These are phyloP conservation scores for Podospora australis DNA, from an alignment of 495 filamentous ascomycete genomes.

Conservation along the genomic window DNA sequence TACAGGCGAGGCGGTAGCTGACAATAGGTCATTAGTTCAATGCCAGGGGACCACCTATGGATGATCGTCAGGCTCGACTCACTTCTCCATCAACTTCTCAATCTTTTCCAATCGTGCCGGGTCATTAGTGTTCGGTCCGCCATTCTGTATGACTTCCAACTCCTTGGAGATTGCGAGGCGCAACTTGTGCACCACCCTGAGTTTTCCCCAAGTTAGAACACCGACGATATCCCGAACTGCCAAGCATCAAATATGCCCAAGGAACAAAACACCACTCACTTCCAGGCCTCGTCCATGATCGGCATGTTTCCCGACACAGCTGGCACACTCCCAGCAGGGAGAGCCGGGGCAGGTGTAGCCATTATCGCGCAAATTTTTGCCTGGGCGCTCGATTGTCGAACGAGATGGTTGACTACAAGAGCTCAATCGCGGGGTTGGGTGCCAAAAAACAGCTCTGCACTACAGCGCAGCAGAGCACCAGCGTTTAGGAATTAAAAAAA, in stretches of 20 bases:
- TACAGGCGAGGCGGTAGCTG: constrained; percentile 64
- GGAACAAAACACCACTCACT: constrained; percentile 18
- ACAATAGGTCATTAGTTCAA: constrained; percentile 23
- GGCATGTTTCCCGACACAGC: constrained; percentile 9
- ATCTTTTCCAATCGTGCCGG: constrained; percentile 49
- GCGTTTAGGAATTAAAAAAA: constrained; percentile 1
- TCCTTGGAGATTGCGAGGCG: constrained; percentile 23
- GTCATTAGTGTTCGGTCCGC: constrained; percentile 41
- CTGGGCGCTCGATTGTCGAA: neutral
- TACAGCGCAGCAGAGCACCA: neutral
- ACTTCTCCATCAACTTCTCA: constrained; percentile 54
- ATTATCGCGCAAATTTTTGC: constrained; percentile 9
- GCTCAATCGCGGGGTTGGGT: neutral
- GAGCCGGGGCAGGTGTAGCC: constrained; percentile 10
- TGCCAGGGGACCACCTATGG: constrained; percentile 15
- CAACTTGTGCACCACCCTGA: constrained; percentile 22
- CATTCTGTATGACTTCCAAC: constrained; percentile 40
- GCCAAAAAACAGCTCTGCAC: too few species aligned
- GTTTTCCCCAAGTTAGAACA: constrained; percentile 12
- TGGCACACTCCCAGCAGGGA: neutral
- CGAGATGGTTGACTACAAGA: neutral
- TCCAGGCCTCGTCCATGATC: constrained; percentile 18
- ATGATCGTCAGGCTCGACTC: constrained; percentile 23
- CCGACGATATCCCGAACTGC: too few species aligned
- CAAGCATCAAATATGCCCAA: too few species aligned